Base-by-base conservation (phyloP, 2,329 filamentous ascomycete species). In the Aspergillus clavatus region DNA sequence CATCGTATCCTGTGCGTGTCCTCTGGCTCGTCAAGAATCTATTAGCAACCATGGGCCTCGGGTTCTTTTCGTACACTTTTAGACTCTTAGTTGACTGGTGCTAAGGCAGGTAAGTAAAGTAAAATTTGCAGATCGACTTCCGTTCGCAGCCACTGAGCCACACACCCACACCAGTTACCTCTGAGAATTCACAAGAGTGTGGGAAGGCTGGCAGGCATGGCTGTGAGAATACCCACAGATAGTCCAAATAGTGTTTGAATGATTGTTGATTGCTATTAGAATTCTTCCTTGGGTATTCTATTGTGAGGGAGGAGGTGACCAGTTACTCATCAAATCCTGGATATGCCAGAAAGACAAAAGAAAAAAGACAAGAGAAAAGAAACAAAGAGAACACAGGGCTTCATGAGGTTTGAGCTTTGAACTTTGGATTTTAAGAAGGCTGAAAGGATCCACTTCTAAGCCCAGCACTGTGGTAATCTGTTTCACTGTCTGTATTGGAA, bases 21-120 rank as follows among this genome's bases (percentile, higher is more conserved):
- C 60, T 61, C 48, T 64, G 59, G 63, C 59, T 61, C 50, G 59
- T 62, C 57, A 41, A 55, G 45, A 51, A 42, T 50, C 51, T 47
- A 44, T 55, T 47, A 45, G 45, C 39, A 48, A 53, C 46, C 55
- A 53, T 57, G 50, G 47, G 46, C 45, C 52, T 49, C 55, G n/a
- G n/a, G n/a, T n/a, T n/a, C n/a, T n/a, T n/a, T n/a, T n/a, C n/a
- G n/a, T n/a, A n/a, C n/a, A n/a, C n/a, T n/a, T n/a, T n/a, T n/a
- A n/a, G n/a, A n/a, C n/a, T n/a, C n/a, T n/a, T n/a, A n/a, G n/a
- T n/a, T n/a, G n/a, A n/a, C n/a, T n/a, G n/a, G n/a, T n/a, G n/a
- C n/a, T n/a, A n/a, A n/a, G n/a, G n/a, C n/a, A n/a, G n/a, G n/a
- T n/a, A 44, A n/a, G 43, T 39, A 35, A 31, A 23, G 44, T 41